Conservation (phyloP, 495 filamentous ascomycete species). For the Penicillium maclennaniae region DNA sequence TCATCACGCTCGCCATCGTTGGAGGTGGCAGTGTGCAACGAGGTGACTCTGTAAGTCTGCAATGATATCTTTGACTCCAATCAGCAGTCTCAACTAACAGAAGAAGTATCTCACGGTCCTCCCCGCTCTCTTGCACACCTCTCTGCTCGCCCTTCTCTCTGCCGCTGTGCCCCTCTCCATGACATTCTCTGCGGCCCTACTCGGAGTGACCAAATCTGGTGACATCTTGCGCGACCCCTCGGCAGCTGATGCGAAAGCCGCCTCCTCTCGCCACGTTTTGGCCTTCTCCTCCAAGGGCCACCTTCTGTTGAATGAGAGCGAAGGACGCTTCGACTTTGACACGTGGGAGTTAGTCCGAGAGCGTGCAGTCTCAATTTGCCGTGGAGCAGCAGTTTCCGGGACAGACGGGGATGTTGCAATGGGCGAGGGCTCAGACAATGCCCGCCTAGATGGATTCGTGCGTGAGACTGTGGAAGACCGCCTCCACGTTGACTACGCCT, state of each 20-base stretch:
- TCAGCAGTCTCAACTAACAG: background rate
- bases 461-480: conserved; percentile 58
- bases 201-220: conserved; percentile 55
- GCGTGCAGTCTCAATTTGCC: conserved; percentile 61
- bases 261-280: conserved; percentile 70
- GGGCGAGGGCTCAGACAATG: conserved; percentile 29
- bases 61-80: background rate
- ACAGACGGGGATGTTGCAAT: conserved; percentile 46
- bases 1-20: conserved; percentile 39
- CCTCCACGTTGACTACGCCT: conserved; percentile 36
- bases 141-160: conserved; percentile 69
- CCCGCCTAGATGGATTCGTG: conserved; percentile 56
- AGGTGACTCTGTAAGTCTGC: conserved; percentile 61
- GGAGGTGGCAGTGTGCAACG: conserved; percentile 60
- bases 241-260: conserved; percentile 49
- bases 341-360: conserved; percentile 72
- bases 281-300: conserved; percentile 72
- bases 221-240: conserved; percentile 54
- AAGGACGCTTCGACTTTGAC: conserved; percentile 71
- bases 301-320: conserved; percentile 73
- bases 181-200: conserved; percentile 59
- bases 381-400: conserved; percentile 31
- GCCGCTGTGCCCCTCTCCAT: conserved; percentile 70
- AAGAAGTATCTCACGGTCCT: conserved; percentile 67
- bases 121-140: conserved; percentile 69